Conservation (phyloP, 1,284 basidiomycete species). For the Ganoderma lingzhi region DNA sequence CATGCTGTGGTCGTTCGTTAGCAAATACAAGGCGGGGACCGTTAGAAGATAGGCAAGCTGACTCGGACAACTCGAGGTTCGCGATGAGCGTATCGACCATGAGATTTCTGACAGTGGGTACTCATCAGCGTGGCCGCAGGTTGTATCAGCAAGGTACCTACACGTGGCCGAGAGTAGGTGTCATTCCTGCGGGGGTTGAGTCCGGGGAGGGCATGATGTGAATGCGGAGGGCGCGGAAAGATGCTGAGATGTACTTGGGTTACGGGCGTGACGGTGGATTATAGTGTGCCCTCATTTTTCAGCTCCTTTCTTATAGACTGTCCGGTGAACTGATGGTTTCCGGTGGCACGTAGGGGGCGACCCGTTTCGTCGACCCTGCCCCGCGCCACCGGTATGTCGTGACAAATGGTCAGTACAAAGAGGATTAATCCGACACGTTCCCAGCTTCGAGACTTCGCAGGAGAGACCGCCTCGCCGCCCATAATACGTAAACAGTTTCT, state of each 20-base stretch:
- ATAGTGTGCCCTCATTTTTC: not conserved
- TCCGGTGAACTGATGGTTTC: not conserved
- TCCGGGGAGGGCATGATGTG: not conserved
- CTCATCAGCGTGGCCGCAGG: constrained; percentile 16
- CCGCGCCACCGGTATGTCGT: not conserved
- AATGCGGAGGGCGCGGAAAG: not conserved
- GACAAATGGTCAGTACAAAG: not conserved
- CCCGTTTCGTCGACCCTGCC: not conserved
- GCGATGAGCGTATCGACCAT: constrained; percentile 86
- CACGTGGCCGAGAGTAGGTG: constrained; percentile 56
- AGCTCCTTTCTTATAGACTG: not conserved
- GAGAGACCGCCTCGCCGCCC: not conserved
- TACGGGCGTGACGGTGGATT: not conserved
- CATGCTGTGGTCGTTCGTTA: constrained; percentile 53
- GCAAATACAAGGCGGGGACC: not conserved
- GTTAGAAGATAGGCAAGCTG: constrained; percentile 40
- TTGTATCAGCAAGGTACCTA: constrained; percentile 43
- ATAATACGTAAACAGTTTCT: not conserved
- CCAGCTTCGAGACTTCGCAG: not conserved
- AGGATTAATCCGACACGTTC: not conserved
- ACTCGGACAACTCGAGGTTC: constrained; percentile 75
- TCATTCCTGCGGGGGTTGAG: not conserved
- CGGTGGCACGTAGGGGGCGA: not conserved
- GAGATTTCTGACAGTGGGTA: constrained; percentile 61
- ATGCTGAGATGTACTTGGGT: not conserved